phyloP scores from a whole-genome alignment of 1,139 yeast species.

The Hansenula lynferdii region DNA sequence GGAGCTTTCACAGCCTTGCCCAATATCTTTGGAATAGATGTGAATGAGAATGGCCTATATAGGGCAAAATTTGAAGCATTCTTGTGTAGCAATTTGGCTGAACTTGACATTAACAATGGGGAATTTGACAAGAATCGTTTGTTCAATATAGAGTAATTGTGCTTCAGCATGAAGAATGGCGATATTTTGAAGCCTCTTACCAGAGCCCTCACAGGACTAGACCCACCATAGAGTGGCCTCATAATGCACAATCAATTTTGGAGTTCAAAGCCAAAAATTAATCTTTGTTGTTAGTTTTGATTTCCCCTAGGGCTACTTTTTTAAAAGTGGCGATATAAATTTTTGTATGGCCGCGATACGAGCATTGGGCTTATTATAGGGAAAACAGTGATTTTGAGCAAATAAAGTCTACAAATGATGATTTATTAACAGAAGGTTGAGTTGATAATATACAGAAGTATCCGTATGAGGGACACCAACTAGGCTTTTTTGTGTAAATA shows the following conservation, averaged over 20 bases:
- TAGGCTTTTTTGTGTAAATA: too few species aligned
- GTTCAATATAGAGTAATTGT: slow-evolving; percentile 5
- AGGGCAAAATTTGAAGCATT: neutral
- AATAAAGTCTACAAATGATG: too few species aligned
- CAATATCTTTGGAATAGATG: slow-evolving; percentile 47
- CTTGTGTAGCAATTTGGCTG: neutral
- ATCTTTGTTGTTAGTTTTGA: neutral
- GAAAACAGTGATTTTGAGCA: neutral
- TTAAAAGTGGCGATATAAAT: slow-evolving; percentile 1
- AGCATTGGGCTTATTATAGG: neutral
- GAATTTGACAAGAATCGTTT: slow-evolving; percentile 13
- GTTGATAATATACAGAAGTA: too few species aligned
- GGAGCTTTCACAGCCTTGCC: slow-evolving; percentile 61
- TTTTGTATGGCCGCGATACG: neutral
- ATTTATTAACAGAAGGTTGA: too few species aligned
- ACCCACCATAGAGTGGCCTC: slow-evolving; percentile 1
- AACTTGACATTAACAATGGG: slow-evolving; percentile 7
- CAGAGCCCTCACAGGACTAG: neutral
- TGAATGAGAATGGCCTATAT: slow-evolving; percentile 17
- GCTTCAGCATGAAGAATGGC: slow-evolving; percentile 2
- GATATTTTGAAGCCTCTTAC: neutral
- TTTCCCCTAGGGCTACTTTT: neutral
- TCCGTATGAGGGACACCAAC: too few species aligned
- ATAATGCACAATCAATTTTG: too few species aligned
- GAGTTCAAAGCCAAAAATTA: too few species aligned